These are phyloP conservation scores for Ceratobasidium theobromae DNA, from an alignment of 1,284 basidiomycete species.

Conservation along the genomic window DNA sequence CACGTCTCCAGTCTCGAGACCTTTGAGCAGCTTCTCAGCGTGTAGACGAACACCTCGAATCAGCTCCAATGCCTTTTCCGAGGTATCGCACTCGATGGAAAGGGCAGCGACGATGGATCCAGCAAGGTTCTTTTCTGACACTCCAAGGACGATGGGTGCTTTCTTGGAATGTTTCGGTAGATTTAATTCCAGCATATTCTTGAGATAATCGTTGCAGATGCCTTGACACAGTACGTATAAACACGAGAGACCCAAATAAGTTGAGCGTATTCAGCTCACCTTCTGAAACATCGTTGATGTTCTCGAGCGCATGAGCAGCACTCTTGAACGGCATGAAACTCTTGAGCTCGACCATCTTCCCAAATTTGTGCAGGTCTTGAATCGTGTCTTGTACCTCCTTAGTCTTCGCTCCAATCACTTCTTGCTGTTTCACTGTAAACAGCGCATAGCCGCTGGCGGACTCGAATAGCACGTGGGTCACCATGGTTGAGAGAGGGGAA, in stretches of 20 bases:
- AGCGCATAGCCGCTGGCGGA: slow-evolving; percentile 94
- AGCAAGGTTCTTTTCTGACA: slow-evolving; percentile 79
- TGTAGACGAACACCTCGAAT: slow-evolving; percentile 94
- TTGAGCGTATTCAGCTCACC: slow-evolving; percentile 53
- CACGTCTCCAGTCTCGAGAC: slow-evolving; percentile 87
- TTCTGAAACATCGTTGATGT: slow-evolving; percentile 95
- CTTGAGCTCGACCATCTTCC: slow-evolving; percentile 89
- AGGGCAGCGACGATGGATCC: slow-evolving; percentile 79
- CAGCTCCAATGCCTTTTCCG: slow-evolving; percentile 85
- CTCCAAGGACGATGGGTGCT: slow-evolving; percentile 77
- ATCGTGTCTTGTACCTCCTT: slow-evolving; percentile 84
- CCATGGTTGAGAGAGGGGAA: slow-evolving; percentile 51
- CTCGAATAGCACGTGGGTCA: slow-evolving; percentile 92
- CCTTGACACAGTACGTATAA: slow-evolving; percentile 54
- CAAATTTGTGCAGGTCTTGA: slow-evolving; percentile 85
- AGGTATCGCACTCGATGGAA: slow-evolving; percentile 81
- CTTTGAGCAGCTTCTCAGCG: slow-evolving; percentile 87
- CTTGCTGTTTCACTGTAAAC: slow-evolving; percentile 86
- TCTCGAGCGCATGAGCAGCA: slow-evolving; percentile 94
- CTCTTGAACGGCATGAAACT: slow-evolving; percentile 96
- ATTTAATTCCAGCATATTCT: slow-evolving; percentile 86
- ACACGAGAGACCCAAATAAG: not conserved
- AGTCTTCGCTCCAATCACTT: slow-evolving; percentile 86
- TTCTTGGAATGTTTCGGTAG: slow-evolving; percentile 74
- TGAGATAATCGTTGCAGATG: slow-evolving; percentile 84